Base-by-base conservation (phyloP, 2,329 filamentous ascomycete species). In the Cladorrhinum sp. region DNA sequence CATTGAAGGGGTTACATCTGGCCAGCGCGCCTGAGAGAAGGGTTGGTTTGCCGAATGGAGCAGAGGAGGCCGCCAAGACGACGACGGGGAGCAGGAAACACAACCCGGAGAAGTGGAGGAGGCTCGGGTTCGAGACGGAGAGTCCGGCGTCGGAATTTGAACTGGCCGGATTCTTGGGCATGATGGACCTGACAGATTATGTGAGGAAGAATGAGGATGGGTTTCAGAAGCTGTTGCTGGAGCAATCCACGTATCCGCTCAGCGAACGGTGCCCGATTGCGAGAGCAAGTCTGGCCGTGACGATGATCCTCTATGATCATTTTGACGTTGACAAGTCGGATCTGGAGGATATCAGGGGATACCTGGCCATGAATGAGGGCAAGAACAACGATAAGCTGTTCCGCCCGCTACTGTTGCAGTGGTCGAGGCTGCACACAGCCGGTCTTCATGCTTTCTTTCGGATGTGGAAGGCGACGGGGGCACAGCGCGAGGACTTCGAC, bases 151-250 rank as follows among this genome's bases (percentile, higher is more conserved):
- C 83, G 68, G 95, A 99, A 68, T 98, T 99, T 71, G 87, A 92
- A 20, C 80, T 85, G 41, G 89, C 90, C 25, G 95, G 95, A 0
- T 98, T 93, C 72, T 76, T 99, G 57, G 95, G 95, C 25, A 91
- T 99, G 85, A 98, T 99, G 93, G 95, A 99, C 73, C 76, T 99
- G 69, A 91, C 92, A 1, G 93, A 98, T 74, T 99, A 92, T 72
- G 92, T 96, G 53, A 85, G 90, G 70, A 96, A 92, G 72, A 88
- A 96, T 71, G 92, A 96, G 73, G 93, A 97, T 71, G 86, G 86
- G 10, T 98, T 96, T 68, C 93, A 96, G 72, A 97, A 96, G 76
- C 81, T 96, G 67, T 77, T 99, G 16, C 79, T 97, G 36, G 95
- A 99, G 75, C 95, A 99, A 75, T 89, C 91, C 2, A 86, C 88